Evolutionary conservation across 192 early-diverging fungal genomes (phyloP).

Genomic region (Coemansia sp.): DNA sequence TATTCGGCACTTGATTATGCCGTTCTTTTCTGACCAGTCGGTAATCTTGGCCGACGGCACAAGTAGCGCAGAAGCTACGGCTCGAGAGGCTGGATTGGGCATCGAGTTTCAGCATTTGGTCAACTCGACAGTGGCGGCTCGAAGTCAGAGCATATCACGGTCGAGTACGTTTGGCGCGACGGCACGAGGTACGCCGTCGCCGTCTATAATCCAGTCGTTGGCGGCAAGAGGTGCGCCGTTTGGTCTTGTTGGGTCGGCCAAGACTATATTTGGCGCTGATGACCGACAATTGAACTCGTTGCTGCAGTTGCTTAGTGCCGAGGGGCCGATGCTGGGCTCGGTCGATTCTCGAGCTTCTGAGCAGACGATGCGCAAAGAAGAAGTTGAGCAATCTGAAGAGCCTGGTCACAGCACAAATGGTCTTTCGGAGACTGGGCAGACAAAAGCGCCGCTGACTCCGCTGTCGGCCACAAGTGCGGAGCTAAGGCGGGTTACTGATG

Average conservation of each 20-base stretch:
- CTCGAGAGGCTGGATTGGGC: conserved; percentile 25
- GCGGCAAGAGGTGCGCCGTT: conserved; percentile 21
- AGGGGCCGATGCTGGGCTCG: conserved; percentile 46
- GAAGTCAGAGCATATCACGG: conserved; percentile 34
- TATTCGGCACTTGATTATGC: conserved; percentile 51
- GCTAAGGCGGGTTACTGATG: conserved; percentile 10
- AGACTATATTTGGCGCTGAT: conserved; percentile 45
- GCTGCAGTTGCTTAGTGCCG: conserved; percentile 47
- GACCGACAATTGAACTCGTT: conserved; percentile 42
- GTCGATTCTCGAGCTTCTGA: background rate
- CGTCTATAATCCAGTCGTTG: conserved; percentile 52
- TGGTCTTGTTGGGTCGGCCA: conserved; percentile 28
- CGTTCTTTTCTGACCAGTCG: conserved; percentile 43
- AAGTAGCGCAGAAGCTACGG: conserved; percentile 11
- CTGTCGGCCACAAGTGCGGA: conserved; percentile 9
- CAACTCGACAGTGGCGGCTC: conserved; percentile 24
- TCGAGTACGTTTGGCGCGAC: conserved; percentile 50
- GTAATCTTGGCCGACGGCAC: conserved; percentile 13
- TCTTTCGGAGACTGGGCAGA: background rate
- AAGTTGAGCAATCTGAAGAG: background rate
- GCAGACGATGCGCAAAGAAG: background rate
- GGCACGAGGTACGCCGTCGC: conserved; percentile 47
- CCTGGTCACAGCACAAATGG: background rate
- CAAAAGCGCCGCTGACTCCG: conserved; percentile 7
- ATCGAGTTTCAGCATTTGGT: conserved; percentile 44